Evolutionary conservation across 2,329 filamentous ascomycete species (phyloP).

Genomic region (Coniella lustricola): DNA sequence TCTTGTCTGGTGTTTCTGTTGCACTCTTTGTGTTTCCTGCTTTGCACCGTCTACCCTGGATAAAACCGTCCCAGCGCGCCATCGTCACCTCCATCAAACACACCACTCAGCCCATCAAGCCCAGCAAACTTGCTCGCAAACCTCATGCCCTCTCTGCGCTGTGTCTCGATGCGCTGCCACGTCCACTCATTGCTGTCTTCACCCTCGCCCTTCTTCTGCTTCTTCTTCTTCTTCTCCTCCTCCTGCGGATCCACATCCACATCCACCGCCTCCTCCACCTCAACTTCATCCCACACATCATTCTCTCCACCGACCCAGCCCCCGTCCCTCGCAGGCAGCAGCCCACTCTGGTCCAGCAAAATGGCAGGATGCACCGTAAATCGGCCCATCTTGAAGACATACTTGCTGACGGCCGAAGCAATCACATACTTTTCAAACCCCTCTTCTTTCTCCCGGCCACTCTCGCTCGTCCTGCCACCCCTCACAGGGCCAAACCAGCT

Average conservation of each 20-base stretch:
- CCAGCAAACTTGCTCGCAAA: constrained; percentile 49
- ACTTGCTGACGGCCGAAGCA: constrained; percentile 69
- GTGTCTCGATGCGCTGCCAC: constrained; percentile 50
- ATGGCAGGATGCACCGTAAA: constrained; percentile 79
- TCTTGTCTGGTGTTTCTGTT: background rate
- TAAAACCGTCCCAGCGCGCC: constrained; percentile 44
- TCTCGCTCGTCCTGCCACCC: constrained; percentile 29
- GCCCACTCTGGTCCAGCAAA: constrained; percentile 60
- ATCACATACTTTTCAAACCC: constrained; percentile 58
- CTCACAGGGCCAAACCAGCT: constrained; percentile 26
- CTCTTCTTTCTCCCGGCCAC: constrained; percentile 31
- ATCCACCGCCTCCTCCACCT: constrained; percentile 24
- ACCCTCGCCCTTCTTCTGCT: constrained; percentile 27
- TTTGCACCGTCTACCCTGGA: constrained; percentile 1
- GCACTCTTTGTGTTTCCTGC: background rate
- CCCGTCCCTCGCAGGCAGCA: constrained; percentile 68
- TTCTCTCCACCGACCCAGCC: constrained; percentile 49
- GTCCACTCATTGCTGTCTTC: constrained; percentile 41
- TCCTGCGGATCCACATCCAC: no score
- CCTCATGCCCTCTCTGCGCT: constrained; percentile 48
- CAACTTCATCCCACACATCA: constrained; percentile 29
- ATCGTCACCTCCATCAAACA: constrained; percentile 47
- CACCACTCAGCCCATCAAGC: constrained; percentile 44
- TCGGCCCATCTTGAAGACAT: constrained; percentile 74
- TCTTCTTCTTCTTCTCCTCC: no score